phyloP scores from a whole-genome alignment of 306 rosid genomes.

The Ziziphus jujuba region DNA sequence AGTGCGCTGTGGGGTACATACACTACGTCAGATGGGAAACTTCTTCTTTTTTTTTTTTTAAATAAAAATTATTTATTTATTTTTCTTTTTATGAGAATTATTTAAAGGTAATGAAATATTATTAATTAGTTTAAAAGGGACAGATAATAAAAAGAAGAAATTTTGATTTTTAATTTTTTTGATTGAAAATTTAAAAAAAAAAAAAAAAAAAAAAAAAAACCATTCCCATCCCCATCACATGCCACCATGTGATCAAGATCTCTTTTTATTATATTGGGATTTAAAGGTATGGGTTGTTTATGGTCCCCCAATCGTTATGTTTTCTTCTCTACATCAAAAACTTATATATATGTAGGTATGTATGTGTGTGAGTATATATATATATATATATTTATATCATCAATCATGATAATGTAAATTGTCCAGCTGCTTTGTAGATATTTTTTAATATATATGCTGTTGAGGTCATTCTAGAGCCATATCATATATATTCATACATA shows the following conservation, averaged over 20 bases:
- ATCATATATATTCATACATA: background rate
- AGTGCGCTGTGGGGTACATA: constrained; percentile 82
- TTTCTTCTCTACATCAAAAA: constrained; percentile 13
- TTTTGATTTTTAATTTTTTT: background rate
- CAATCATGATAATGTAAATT: constrained; percentile 34
- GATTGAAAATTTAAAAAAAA: too few relatives aligned
- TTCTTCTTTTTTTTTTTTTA: constrained; percentile 4
- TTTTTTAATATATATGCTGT: constrained; percentile 12
- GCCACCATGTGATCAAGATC: constrained; percentile 79
- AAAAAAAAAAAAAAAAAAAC: background rate
- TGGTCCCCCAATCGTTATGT: constrained; percentile 81
- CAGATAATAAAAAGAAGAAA: too few relatives aligned
- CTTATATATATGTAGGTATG: constrained; percentile 16
- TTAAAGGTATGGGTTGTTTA: constrained; percentile 93
- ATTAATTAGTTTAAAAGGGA: too few relatives aligned
- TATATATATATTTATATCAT: constrained; percentile 18
- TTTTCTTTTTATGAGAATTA: constrained; percentile 22
- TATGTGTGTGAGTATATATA: constrained; percentile 1
- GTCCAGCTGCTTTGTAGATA: constrained; percentile 15
- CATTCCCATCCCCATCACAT: constrained; percentile 74
- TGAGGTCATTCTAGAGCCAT: constrained; percentile 24
- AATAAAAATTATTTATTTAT: constrained; percentile 30
- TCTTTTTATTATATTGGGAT: constrained; percentile 57
- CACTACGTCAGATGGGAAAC: constrained; percentile 49
- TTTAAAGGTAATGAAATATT: background rate